These are phyloP conservation scores for Bacidia rubella DNA, from an alignment of 495 filamentous ascomycete genomes.

Conservation along the genomic window DNA sequence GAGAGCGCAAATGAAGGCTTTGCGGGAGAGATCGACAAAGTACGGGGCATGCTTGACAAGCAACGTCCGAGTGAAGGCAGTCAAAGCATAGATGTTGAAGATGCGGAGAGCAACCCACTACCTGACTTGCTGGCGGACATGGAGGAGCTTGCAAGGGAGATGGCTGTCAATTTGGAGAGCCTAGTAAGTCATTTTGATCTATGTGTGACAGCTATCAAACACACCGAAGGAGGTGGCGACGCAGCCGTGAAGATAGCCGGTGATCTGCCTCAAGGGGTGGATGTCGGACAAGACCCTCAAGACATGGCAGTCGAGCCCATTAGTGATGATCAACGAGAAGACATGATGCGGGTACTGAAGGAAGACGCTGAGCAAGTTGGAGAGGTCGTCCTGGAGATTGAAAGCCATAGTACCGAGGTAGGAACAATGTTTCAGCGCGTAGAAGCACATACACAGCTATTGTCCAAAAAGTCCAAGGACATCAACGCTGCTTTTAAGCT, in stretches of 20 bases:
- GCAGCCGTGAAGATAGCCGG: slow-evolving; percentile 50
- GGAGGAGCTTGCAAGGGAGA: slow-evolving; percentile 65
- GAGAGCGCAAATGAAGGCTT: slow-evolving; percentile 34
- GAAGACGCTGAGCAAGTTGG: slow-evolving; percentile 80
- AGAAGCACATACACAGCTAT: slow-evolving; percentile 37
- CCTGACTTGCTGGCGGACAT: slow-evolving; percentile 56
- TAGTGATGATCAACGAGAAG: slow-evolving; percentile 57
- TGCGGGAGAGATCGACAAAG: slow-evolving; percentile 44
- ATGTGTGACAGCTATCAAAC: slow-evolving; percentile 80
- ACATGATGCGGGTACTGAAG: slow-evolving; percentile 71
- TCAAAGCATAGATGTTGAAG: slow-evolving; percentile 32
- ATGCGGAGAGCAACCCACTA: slow-evolving; percentile 30
- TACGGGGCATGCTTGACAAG: slow-evolving; percentile 29
- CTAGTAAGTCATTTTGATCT: slow-evolving; percentile 89
- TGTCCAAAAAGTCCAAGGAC: slow-evolving; percentile 37
- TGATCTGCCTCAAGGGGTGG: slow-evolving; percentile 47
- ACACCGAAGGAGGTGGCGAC: slow-evolving; percentile 78
- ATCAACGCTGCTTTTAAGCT: slow-evolving; percentile 46
- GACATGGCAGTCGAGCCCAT: slow-evolving; percentile 53
- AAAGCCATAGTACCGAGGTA: slow-evolving; percentile 62
- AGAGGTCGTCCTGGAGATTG: slow-evolving; percentile 76
- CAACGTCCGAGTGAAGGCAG: slow-evolving; percentile 12
- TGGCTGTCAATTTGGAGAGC: slow-evolving; percentile 69
- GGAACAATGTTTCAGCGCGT: slow-evolving; percentile 42
- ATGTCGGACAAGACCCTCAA: slow-evolving; percentile 40